These are phyloP conservation scores for Boletus pseudo-olivaceus DNA, from an alignment of 768 basidiomycete genomes.

Conservation along the genomic window DNA sequence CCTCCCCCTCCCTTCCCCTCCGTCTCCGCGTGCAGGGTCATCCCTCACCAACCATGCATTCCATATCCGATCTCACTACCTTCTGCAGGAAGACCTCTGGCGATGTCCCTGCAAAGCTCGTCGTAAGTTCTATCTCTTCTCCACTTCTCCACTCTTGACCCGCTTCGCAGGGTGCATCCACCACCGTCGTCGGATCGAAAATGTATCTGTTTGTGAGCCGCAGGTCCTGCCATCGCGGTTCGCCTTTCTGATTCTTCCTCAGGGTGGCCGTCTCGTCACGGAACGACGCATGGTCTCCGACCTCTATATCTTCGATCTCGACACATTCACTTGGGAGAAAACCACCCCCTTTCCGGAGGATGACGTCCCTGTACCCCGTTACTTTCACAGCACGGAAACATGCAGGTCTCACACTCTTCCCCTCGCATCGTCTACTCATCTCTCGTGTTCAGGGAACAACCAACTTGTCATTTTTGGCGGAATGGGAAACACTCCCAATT, in stretches of 20 bases:
- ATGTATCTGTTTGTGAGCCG: constrained; percentile 83
- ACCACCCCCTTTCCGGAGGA: constrained; percentile 59
- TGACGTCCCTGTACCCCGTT: constrained; percentile 75
- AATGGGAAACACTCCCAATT: constrained; percentile 80
- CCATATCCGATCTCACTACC: constrained; percentile 87
- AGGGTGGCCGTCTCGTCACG: constrained; percentile 87
- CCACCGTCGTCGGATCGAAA: constrained; percentile 84
- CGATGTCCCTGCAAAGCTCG: constrained; percentile 84
- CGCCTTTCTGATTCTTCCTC: not conserved
- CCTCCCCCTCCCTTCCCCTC: constrained; percentile 3
- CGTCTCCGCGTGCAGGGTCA: not conserved
- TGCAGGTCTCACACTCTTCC: constrained; percentile 42
- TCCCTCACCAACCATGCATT: constrained; percentile 47
- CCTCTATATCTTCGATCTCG: constrained; percentile 86
- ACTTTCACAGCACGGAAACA: constrained; percentile 91
- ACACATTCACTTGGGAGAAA: constrained; percentile 77
- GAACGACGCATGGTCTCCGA: constrained; percentile 87
- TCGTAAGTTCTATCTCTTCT: constrained; percentile 49
- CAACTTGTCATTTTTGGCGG: constrained; percentile 93
- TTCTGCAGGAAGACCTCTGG: constrained; percentile 80
- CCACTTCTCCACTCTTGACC: not conserved
- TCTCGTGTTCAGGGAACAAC: constrained; percentile 59
- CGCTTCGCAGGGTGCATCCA: constrained; percentile 71
- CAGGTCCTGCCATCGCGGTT: not conserved
- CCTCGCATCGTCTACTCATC: constrained; percentile 10